A percentile compares a stretch with the other conserved stretches of the same genome.
phyloP scores from a whole-genome alignment of 2,329 filamentous ascomycete genomes.

The Nakataea oryzae region DNA sequence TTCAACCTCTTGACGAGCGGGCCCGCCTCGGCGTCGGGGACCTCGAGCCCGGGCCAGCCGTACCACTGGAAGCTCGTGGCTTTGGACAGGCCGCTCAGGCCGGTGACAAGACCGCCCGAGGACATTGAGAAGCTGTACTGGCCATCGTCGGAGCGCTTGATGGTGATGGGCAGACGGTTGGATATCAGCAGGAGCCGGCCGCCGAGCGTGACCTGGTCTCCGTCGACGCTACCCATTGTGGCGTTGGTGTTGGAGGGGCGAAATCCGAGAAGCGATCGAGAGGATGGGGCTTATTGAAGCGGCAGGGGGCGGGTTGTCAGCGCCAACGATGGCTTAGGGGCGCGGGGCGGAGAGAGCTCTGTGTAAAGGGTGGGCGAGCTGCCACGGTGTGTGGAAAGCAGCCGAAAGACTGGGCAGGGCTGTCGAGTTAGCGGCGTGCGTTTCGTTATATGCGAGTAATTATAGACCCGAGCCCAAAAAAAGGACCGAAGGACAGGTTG shows the following conservation, averaged over 20 bases:
- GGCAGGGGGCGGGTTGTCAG: no score
- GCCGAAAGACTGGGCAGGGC: neutral
- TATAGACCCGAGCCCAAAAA: neutral
- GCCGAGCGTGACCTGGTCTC: conserved; percentile 21
- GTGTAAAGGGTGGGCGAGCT: neutral
- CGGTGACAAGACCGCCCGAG: conserved; percentile 89
- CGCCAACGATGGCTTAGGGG: neutral
- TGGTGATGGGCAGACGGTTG: conserved; percentile 91
- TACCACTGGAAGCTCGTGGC: conserved; percentile 97
- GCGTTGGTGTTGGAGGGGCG: neutral
- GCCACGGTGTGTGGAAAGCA: neutral
- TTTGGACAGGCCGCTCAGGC: conserved; percentile 83
- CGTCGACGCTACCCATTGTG: conserved; percentile 24
- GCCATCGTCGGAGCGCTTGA: conserved; percentile 86
- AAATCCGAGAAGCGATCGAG: neutral
- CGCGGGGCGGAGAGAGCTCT: no score
- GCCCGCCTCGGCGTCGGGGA: conserved; percentile 72
- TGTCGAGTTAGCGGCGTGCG: neutral
- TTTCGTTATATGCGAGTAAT: neutral
- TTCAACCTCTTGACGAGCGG: conserved; percentile 68
- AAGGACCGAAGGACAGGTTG: neutral
- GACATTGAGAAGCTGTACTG: conserved; percentile 94
- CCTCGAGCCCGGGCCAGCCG: conserved; percentile 89
- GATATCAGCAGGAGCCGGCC: conserved; percentile 73
- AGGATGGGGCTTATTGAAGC: neutral